A percentile compares a stretch with the other conserved stretches of the same genome.
phyloP scores from a whole-genome alignment of 2,329 filamentous ascomycete genomes.

The Neonectria ditissima region DNA sequence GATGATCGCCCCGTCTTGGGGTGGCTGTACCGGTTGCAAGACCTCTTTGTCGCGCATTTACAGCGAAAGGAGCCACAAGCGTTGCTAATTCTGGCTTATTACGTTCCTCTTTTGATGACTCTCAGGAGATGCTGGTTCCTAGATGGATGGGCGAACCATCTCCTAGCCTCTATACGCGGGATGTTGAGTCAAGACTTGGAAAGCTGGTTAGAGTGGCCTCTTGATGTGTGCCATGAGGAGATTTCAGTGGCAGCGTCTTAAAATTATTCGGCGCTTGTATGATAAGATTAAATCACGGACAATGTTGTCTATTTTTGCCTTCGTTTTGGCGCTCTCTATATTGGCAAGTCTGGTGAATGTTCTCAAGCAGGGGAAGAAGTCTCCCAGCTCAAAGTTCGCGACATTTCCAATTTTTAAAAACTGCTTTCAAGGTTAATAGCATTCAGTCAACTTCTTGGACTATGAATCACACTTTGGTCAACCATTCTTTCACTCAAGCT shows the following conservation, averaged over 20 bases:
- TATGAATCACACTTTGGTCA: too few species aligned
- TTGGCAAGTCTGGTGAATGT: background rate
- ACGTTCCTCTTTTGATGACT: constrained; percentile 28
- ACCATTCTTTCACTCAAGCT: too few species aligned
- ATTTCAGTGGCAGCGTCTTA: background rate
- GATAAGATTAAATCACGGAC: background rate
- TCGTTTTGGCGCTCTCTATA: background rate
- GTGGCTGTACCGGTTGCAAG: constrained; percentile 46
- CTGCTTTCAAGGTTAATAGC: background rate
- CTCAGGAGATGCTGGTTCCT: constrained; percentile 31
- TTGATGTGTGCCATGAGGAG: background rate
- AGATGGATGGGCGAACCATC: constrained; percentile 33
- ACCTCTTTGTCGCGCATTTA: constrained; percentile 43
- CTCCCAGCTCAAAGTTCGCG: too few species aligned
- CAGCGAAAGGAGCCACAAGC: constrained; percentile 43
- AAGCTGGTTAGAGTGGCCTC: constrained; percentile 43
- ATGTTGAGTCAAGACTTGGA: constrained; percentile 33
- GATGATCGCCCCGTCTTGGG: constrained; percentile 40
- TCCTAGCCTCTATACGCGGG: constrained; percentile 37
- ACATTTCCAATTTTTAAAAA: background rate
- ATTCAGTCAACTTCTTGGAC: too few species aligned
- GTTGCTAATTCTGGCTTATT: constrained; percentile 44
- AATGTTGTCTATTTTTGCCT: background rate
- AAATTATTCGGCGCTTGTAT: background rate
- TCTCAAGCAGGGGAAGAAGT: too few species aligned